Evolutionary conservation across 2,329 filamentous ascomycete genomes (phyloP), one percentile per base, ranked within the genome.

Genomic region (Biscogniauxia marginata): DNA sequence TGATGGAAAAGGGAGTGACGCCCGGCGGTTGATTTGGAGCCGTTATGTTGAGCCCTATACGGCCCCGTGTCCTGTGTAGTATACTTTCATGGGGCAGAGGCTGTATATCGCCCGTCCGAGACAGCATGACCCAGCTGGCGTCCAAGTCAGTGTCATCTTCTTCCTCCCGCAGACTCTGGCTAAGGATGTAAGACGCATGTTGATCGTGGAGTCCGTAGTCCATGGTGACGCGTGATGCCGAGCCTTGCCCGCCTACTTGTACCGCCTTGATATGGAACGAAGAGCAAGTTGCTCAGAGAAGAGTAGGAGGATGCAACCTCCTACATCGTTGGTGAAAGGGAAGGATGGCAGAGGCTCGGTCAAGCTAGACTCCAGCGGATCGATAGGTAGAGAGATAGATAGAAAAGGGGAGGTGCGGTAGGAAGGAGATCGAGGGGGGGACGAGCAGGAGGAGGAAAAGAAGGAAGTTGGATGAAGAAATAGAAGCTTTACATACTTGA

Each of bases 41-140:
- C 57, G 90, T 86, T 57, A 97, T 74, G 53, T 88, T 85, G 59
- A 96, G 81, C 62, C 83, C 85, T 66, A 93, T 91, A 63, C 93
- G 87, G 50, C 88, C 86, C 55, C 90, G 88, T 47, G 91, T 92
- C 64, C 86, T 89, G 74, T 90, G 90, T 57, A 96, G 82, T 60
- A 91, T 86, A 65, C 86, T 86, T 77, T 98, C 93, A 70, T 89
- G 87, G 46, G 90, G 90, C 48, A 97, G 84, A 68, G 89, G 90
- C 70, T 96, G 88, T 74, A 96, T 95, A 57, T 88, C 85, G 64
- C 81, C 79, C 44, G 77, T 72, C 69, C 88, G 84, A 69, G 88
- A 86, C 69, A 96, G 85, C 93, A 97, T 97, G 47, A 97, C 93
- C 93, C 93, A 97, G 67, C 83, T 85, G 70, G 76, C 73, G 65